Percentiles rank a stretch among this genome's conserved stretches.
phyloP scores from a whole-genome alignment of 1,139 yeast genomes.

The Ogataea hybrid region DNA sequence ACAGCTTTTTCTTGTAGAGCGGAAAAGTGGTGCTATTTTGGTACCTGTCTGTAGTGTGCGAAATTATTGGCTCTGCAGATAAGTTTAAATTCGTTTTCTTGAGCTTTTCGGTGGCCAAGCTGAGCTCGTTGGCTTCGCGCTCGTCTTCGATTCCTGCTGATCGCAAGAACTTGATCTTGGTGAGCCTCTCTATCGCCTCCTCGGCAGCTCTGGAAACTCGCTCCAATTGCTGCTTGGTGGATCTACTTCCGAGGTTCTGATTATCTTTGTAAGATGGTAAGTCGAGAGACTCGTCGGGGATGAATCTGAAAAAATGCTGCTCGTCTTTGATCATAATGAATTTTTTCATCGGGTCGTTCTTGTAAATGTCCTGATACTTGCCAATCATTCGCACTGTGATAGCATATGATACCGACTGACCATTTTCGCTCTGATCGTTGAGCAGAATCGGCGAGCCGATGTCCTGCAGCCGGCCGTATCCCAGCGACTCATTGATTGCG shows the following conservation, averaged over 20 bases:
- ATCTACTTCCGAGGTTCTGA: background rate
- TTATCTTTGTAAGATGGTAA: slow-evolving; percentile 14
- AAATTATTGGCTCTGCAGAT: background rate
- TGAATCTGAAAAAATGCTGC: slow-evolving; percentile 17
- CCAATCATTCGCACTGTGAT: slow-evolving; percentile 25
- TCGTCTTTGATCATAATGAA: slow-evolving; percentile 21
- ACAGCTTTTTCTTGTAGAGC: slow-evolving; percentile 4
- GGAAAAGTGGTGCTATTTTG: background rate
- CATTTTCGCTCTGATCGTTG: slow-evolving; percentile 30
- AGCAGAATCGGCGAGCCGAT: slow-evolving; percentile 34
- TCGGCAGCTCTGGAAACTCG: slow-evolving; percentile 14
- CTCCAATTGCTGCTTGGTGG: slow-evolving; percentile 13
- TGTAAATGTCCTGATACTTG: slow-evolving; percentile 10
- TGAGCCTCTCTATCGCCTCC: slow-evolving; percentile 14
- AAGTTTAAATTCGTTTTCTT: slow-evolving; percentile 1
- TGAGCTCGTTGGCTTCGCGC: slow-evolving; percentile 15
- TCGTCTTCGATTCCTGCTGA: slow-evolving; percentile 20
- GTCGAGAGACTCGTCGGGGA: slow-evolving; percentile 20
- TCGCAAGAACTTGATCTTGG: slow-evolving; percentile 13
- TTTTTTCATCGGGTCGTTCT: slow-evolving; percentile 9
- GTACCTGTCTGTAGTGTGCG: background rate
- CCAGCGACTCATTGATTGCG: slow-evolving; percentile 29
- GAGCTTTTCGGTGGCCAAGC: slow-evolving; percentile 1
- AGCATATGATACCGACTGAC: slow-evolving; percentile 26
- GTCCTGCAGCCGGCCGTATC: slow-evolving; percentile 39